These are phyloP conservation scores for Piromyces sp. DNA, from an alignment of 192 early-diverging fungal genomes.

Conservation along the genomic window DNA sequence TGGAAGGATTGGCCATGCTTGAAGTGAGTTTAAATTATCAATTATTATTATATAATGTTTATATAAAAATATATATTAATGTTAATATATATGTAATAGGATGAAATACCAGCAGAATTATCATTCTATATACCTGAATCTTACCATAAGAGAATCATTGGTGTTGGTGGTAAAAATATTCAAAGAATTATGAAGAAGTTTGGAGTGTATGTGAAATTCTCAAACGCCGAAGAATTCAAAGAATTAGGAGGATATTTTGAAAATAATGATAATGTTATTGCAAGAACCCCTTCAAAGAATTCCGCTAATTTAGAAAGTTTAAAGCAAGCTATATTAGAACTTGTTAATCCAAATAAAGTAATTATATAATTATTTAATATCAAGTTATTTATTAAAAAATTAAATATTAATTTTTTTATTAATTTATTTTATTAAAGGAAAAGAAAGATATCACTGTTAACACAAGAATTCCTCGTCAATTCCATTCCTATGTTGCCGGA, in stretches of 20 bases:
- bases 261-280: slow-evolving; percentile 68
- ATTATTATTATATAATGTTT: too few species aligned
- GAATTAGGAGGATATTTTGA: slow-evolving; percentile 57
- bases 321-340: neutral
- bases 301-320: slow-evolving; percentile 27
- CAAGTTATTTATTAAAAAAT: too few species aligned
- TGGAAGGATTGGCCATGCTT: slow-evolving; percentile 51
- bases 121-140: slow-evolving; percentile 66
- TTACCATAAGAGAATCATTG: slow-evolving; percentile 75
- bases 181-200: slow-evolving; percentile 80
- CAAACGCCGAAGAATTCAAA: slow-evolving; percentile 53
- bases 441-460: neutral
- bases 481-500: neutral
- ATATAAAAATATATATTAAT: neutral
- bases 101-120: slow-evolving; percentile 74
- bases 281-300: slow-evolving; percentile 62
- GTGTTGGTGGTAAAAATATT: slow-evolving; percentile 73
- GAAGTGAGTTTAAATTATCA: slow-evolving; percentile 10
- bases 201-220: slow-evolving; percentile 77
- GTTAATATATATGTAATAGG: slow-evolving; percentile 9
- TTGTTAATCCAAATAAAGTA: neutral
- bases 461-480: neutral
- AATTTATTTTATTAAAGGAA: neutral
- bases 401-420: too few species aligned
- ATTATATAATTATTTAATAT: neutral